These are phyloP conservation scores for Dendrobium nobile DNA, from an alignment of 106 monocot species.

Conservation along the genomic window DNA sequence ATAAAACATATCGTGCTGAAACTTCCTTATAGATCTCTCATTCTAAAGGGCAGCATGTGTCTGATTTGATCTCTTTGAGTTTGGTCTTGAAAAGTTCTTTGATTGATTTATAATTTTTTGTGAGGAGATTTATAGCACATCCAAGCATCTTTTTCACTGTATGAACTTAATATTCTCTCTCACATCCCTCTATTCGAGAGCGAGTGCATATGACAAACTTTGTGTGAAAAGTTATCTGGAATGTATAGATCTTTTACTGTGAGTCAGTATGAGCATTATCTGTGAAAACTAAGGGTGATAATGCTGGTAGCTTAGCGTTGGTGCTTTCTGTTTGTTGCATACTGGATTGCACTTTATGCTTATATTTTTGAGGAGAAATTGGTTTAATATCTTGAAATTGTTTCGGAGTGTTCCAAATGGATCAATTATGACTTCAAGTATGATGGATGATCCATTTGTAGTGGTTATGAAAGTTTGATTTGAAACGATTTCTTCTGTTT, in stretches of 20 bases:
- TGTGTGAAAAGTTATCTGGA: neutral
- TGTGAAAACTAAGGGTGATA: neutral
- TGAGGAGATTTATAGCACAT: neutral
- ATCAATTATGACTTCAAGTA: neutral
- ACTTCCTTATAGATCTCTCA: no score
- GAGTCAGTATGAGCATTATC: neutral
- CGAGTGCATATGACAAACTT: neutral
- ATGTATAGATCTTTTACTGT: neutral
- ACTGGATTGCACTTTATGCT: neutral
- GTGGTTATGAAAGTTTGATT: neutral
- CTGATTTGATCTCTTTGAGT: no score
- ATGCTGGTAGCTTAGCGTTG: no score
- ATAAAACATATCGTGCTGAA: no score
- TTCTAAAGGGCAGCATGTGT: no score
- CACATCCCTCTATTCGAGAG: neutral
- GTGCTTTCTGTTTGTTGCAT: neutral
- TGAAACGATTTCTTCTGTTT: neutral
- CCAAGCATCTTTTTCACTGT: constrained; percentile 99
- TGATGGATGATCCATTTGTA: neutral
- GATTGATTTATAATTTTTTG: no score
- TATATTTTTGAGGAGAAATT: neutral
- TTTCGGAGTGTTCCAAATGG: neutral
- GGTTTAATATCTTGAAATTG: neutral
- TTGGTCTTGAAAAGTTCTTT: no score
- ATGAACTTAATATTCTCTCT: constrained; percentile 13